These are phyloP conservation scores for Pichia kudriavzevii DNA, from an alignment of 1,139 yeast genomes.

Conservation along the genomic window DNA sequence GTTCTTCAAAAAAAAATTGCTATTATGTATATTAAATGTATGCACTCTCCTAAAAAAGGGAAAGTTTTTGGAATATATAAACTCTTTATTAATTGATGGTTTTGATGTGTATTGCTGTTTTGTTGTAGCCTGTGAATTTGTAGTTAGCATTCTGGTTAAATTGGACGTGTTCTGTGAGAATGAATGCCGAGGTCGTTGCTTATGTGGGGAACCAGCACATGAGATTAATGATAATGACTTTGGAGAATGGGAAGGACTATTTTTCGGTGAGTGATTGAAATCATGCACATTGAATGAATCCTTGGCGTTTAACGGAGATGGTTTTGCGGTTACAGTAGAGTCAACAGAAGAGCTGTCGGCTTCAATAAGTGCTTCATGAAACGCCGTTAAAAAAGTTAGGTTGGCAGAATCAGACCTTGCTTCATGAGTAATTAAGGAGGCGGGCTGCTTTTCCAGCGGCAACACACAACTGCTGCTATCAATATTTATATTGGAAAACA, in stretches of 20 bases:
- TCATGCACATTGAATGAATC: slow-evolving; percentile 1
- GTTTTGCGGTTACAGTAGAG: too few species aligned
- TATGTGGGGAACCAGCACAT: slow-evolving; percentile 16
- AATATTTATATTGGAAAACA: slow-evolving; percentile 4
- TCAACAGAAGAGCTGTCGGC: slow-evolving; percentile 13
- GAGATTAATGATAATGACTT: slow-evolving; percentile 17
- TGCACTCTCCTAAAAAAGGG: slow-evolving; percentile 70
- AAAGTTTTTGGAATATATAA: slow-evolving; percentile 68
- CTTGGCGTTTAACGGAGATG: too few species aligned
- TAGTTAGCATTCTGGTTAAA: slow-evolving; percentile 17
- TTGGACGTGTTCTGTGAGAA: slow-evolving; percentile 17
- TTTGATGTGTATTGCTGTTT: slow-evolving; percentile 19
- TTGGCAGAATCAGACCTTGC: too few species aligned
- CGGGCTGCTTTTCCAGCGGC: not conserved
- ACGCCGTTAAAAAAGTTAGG: slow-evolving; percentile 25
- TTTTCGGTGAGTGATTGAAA: too few species aligned
- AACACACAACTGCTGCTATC: slow-evolving; percentile 8
- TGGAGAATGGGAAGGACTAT: slow-evolving; percentile 13
- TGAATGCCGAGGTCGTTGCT: slow-evolving; percentile 15
- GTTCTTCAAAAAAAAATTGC: slow-evolving; percentile 37
- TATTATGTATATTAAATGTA: slow-evolving; percentile 57
- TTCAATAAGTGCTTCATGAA: slow-evolving; percentile 28
- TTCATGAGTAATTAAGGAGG: slow-evolving; percentile 5
- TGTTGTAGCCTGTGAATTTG: slow-evolving; percentile 11
- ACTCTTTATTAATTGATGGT: slow-evolving; percentile 40